Conservation (phyloP, 2,329 filamentous ascomycete genomes). For the Colletotrichum sp. region DNA sequence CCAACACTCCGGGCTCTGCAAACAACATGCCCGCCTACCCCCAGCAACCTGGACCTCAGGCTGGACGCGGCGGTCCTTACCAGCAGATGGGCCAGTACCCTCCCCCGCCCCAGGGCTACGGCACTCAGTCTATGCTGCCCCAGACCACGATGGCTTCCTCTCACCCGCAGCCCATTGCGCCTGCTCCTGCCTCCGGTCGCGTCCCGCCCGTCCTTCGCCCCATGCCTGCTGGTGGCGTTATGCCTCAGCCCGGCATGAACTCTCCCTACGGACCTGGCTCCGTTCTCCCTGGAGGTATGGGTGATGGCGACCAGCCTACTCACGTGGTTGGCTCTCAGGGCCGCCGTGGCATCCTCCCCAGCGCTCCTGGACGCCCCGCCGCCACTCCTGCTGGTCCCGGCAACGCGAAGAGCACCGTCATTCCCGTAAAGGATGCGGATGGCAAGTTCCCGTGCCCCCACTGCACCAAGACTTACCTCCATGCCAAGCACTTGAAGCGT, state of each 20-base stretch:
- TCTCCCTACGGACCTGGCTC: conserved; percentile 64
- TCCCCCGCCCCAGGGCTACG: conserved; percentile 58
- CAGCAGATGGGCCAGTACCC: conserved; percentile 61
- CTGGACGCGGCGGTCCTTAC: conserved; percentile 54
- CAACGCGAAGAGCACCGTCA: conserved; percentile 77
- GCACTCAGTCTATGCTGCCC: conserved; percentile 66
- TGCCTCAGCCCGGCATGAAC: conserved; percentile 60
- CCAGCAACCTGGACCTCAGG: conserved; percentile 44
- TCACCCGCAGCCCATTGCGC: conserved; percentile 78
- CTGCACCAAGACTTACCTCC: conserved; percentile 97
- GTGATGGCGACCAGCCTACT: conserved; percentile 70
- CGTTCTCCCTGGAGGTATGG: conserved; percentile 60
- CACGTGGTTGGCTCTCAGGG: conserved; percentile 97
- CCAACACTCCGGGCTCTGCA: conserved; percentile 62
- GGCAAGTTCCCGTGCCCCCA: conserved; percentile 98
- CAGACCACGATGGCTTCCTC: conserved; percentile 69
- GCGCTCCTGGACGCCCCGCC: conserved; percentile 83
- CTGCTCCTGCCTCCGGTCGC: conserved; percentile 65
- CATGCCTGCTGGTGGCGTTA: conserved; percentile 72
- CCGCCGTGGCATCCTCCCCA: conserved; percentile 87
- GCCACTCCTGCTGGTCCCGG: conserved; percentile 73
- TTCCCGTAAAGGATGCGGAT: conserved; percentile 93
- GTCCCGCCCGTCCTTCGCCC: conserved; percentile 67
- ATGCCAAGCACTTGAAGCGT: conserved; percentile 96
- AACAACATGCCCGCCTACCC: conserved; percentile 59